phyloP scores from a whole-genome alignment of 148 eudicot species.

The Salicornia ramosissima region DNA sequence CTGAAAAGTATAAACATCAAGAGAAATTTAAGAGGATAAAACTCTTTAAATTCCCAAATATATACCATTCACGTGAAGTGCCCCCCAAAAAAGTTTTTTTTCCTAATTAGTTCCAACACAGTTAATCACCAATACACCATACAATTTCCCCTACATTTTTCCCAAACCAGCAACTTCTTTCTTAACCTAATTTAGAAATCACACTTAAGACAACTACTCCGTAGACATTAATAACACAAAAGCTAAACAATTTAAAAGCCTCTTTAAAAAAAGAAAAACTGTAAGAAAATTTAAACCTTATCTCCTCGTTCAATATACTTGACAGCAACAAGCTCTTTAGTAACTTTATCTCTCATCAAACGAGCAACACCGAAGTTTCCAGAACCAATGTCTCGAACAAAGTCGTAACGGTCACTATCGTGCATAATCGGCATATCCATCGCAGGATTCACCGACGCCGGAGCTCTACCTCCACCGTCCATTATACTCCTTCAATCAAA shows the following conservation, averaged over 20 bases:
- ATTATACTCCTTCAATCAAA: conserved; percentile 1
- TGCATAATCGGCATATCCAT: conserved; percentile 76
- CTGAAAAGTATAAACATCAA: background rate
- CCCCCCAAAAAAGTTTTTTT: background rate
- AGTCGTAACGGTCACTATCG: conserved; percentile 62
- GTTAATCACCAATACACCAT: background rate
- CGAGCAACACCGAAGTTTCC: conserved; percentile 80
- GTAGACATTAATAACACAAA: background rate
- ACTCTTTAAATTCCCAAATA: too few relatives aligned
- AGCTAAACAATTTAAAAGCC: background rate
- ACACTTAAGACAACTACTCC: background rate
- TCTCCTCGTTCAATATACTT: conserved; percentile 85
- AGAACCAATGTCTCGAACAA: conserved; percentile 67
- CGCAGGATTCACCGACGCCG: conserved; percentile 34
- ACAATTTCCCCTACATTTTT: background rate
- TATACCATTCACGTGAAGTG: conserved; percentile 26
- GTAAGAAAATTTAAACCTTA: conserved; percentile 36
- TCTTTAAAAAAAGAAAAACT: background rate
- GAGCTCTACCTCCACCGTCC: conserved; percentile 23
- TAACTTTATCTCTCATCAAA: conserved; percentile 60
- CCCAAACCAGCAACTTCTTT: conserved; percentile 10
- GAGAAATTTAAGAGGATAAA: background rate
- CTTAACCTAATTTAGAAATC: conserved; percentile 6
- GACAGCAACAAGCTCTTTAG: conserved; percentile 67
- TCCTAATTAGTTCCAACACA: conserved; percentile 17